Percentiles rank a stretch among this genome's conserved stretches.
Conservation (phyloP, 1,139 yeast species). For the Schwanniomyces etchellsii region DNA sequence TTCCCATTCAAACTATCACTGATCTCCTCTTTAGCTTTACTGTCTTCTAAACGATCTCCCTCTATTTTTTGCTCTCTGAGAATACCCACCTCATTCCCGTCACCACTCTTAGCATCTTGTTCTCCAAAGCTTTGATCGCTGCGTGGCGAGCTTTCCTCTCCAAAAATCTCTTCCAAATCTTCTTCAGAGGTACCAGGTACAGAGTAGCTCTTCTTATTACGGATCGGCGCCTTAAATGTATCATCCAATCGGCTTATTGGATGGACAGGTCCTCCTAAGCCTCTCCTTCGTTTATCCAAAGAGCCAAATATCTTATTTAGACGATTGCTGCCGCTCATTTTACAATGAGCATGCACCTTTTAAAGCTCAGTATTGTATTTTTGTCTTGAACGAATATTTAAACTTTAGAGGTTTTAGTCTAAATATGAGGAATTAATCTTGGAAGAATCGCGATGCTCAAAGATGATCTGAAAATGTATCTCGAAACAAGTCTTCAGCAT, state of each 20-base stretch:
- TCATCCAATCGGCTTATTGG: slow-evolving; percentile 4
- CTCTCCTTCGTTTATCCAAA: slow-evolving; percentile 4
- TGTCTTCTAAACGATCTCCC: not conserved
- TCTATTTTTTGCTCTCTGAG: not conserved
- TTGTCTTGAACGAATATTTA: no score
- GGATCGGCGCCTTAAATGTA: not conserved
- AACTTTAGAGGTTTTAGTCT: no score
- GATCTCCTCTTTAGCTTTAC: not conserved
- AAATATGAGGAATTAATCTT: no score
- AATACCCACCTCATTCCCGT: not conserved
- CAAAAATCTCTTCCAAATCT: slow-evolving; percentile 4
- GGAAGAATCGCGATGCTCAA: no score
- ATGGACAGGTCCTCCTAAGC: slow-evolving; percentile 5
- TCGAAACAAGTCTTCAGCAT: no score
- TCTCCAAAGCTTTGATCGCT: not conserved
- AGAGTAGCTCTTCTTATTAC: not conserved
- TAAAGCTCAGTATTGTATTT: no score
- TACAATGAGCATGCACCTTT: slow-evolving; percentile 1
- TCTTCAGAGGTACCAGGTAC: not conserved
- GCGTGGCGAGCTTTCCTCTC: not conserved
- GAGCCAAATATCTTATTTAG: slow-evolving; percentile 5
- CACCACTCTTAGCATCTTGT: not conserved
- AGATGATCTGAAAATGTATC: no score
- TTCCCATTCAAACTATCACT: no score
- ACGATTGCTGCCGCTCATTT: slow-evolving; percentile 5